Percentiles rank a stretch among this genome's conserved stretches.
Evolutionary conservation across 352 stramenopile genomes (phyloP).

Genomic region (Globisporangium nagaii): DNA sequence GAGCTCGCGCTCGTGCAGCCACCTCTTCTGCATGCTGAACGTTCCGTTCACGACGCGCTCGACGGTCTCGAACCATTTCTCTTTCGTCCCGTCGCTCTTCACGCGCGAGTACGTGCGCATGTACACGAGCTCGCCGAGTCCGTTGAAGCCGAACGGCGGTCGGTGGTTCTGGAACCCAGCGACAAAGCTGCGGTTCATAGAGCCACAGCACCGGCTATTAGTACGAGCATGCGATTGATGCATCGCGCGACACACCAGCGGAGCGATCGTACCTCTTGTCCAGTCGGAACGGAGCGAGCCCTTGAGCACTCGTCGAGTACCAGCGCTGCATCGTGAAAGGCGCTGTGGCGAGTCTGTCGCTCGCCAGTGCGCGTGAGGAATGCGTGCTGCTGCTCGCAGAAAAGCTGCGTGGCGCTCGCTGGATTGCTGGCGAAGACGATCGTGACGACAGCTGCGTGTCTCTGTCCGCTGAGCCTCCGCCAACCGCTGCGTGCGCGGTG

Average conservation of each 20-base stretch:
- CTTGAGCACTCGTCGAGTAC: background rate
- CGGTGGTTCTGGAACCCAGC: constrained; percentile 33
- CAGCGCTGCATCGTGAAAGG: background rate
- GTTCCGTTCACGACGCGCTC: constrained; percentile 92
- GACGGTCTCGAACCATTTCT: constrained; percentile 90
- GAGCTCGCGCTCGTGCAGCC: constrained; percentile 40
- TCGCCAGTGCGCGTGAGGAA: background rate
- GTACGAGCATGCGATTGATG: background rate
- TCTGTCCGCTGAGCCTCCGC: too few species aligned
- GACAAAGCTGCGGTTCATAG: constrained; percentile 31
- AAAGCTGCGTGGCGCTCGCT: too few species aligned
- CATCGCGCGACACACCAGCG: background rate
- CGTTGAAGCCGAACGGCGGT: constrained; percentile 92
- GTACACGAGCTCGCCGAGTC: constrained; percentile 91
- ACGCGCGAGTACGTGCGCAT: constrained; percentile 88
- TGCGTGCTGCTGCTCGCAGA: too few species aligned
- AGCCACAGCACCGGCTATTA: background rate
- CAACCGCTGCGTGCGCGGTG: too few species aligned
- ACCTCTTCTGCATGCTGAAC: constrained; percentile 92
- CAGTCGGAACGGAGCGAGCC: constrained; percentile 2
- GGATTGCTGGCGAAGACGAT: too few species aligned
- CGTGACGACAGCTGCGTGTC: too few species aligned
- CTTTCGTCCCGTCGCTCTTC: constrained; percentile 71
- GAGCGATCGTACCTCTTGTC: constrained; percentile 8
- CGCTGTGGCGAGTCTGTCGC: background rate